phyloP scores from a whole-genome alignment of 2,329 filamentous ascomycete species.

The Plectosphaerella plurivora region DNA sequence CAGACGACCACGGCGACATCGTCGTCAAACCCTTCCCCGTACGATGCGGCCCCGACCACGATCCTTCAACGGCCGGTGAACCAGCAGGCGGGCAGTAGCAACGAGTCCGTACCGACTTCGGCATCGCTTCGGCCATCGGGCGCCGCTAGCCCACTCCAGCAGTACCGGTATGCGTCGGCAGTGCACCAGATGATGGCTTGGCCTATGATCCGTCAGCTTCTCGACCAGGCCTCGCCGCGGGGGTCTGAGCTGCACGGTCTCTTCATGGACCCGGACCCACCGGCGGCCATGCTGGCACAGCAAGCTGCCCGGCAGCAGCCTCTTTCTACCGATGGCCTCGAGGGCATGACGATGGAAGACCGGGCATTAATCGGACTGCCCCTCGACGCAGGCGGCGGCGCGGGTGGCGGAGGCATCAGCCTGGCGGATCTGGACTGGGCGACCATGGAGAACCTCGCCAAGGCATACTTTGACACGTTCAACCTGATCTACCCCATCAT shows the following conservation, averaged over 20 bases:
- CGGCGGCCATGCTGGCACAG: conserved; percentile 5
- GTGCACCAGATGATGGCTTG: conserved; percentile 10
- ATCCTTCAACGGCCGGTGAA: not conserved
- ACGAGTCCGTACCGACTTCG: conserved; percentile 6
- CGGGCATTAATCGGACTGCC: not conserved
- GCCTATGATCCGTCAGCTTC: conserved; percentile 9
- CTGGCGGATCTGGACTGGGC: conserved; percentile 35
- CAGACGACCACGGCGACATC: conserved; percentile 12
- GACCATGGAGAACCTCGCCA: conserved; percentile 43
- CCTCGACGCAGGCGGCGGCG: not conserved
- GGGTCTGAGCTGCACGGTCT: conserved; percentile 4
- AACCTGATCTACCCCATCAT: conserved; percentile 56
- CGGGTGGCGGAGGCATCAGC: not conserved
- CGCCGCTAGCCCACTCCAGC: not conserved
- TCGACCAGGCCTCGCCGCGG: conserved; percentile 5
- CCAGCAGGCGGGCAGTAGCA: conserved; percentile 1
- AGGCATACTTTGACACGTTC: conserved; percentile 55
- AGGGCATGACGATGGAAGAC: conserved; percentile 1
- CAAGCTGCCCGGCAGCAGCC: conserved; percentile 1
- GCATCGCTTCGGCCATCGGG: conserved; percentile 12
- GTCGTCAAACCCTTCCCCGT: conserved; percentile 3
- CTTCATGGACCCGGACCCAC: conserved; percentile 4
- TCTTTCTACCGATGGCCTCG: conserved; percentile 6
- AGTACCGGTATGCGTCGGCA: conserved; percentile 7
- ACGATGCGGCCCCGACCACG: not conserved